Conservation (phyloP, 495 filamentous ascomycete genomes). For the Penicillium longicatenatum region DNA sequence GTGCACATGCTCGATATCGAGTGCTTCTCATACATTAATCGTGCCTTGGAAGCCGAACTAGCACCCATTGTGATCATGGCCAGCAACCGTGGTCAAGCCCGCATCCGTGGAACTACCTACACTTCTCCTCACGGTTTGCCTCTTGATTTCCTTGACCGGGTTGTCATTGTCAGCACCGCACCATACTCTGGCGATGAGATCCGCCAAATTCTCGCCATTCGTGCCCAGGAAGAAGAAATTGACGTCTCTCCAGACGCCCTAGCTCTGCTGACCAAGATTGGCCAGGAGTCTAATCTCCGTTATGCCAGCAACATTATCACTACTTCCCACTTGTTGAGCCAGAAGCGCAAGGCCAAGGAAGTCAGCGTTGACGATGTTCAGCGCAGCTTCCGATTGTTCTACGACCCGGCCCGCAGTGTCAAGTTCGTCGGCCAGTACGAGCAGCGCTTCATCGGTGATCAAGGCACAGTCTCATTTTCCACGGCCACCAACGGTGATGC, state of each 20-base stretch:
- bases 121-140: slow-evolving; percentile 90
- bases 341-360: slow-evolving; percentile 79
- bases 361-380: slow-evolving; percentile 88
- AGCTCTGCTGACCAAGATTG: slow-evolving; percentile 91
- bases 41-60: slow-evolving; percentile 88
- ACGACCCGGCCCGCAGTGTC: slow-evolving; percentile 82
- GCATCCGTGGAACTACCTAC: slow-evolving; percentile 90
- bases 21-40: slow-evolving; percentile 98
- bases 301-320: slow-evolving; percentile 97
- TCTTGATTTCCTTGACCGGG: slow-evolving; percentile 92
- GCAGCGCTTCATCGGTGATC: slow-evolving; percentile 87
- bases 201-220: slow-evolving; percentile 83
- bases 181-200: slow-evolving; percentile 86
- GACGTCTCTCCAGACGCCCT: slow-evolving; percentile 87
- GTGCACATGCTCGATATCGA: slow-evolving; percentile 99
- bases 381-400: slow-evolving; percentile 90
- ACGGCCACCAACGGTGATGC: slow-evolving; percentile 71
- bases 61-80: slow-evolving; percentile 99
- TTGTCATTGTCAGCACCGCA: slow-evolving; percentile 95
- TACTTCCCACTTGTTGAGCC: slow-evolving; percentile 77
- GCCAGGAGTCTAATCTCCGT: slow-evolving; percentile 85
- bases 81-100: slow-evolving; percentile 92
- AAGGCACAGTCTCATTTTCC: slow-evolving; percentile 73
- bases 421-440: slow-evolving; percentile 89
- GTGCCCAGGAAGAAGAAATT: slow-evolving; percentile 94